phyloP scores from a whole-genome alignment of 1,139 yeast genomes.

The Candida frijolesensis region DNA sequence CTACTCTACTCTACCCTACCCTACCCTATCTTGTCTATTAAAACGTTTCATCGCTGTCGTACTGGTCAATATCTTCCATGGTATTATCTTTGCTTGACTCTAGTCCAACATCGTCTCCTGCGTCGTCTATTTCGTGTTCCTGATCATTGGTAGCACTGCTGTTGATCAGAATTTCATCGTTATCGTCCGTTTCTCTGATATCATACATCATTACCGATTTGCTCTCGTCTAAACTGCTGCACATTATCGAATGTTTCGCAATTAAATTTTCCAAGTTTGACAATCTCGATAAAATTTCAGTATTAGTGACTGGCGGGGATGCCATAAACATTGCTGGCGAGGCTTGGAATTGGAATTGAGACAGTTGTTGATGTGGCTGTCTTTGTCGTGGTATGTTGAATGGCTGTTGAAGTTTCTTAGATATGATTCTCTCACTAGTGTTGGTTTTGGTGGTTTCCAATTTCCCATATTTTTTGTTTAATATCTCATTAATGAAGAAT shows the following conservation, averaged over 20 bases:
- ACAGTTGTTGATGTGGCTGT: constrained; percentile 3
- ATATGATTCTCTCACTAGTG: constrained; percentile 7
- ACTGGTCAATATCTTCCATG: constrained; percentile 13
- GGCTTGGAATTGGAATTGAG: not conserved
- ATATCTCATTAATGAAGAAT: constrained; percentile 33
- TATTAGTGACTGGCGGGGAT: not conserved
- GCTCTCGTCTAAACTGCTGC: constrained; percentile 8
- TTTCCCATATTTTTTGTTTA: constrained; percentile 26
- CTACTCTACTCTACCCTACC: too few species aligned
- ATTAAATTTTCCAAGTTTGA: constrained; percentile 11
- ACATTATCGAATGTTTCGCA: constrained; percentile 5
- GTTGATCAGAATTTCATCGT: constrained; percentile 20
- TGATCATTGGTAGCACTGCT: constrained; percentile 15
- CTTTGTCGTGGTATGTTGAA: constrained; percentile 5
- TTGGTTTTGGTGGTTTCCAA: constrained; percentile 10
- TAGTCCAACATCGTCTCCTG: constrained; percentile 6
- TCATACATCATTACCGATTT: constrained; percentile 19
- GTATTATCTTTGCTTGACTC: constrained; percentile 10
- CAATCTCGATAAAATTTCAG: constrained; percentile 13
- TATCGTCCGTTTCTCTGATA: constrained; percentile 24
- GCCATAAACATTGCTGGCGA: not conserved
- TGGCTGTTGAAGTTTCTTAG: constrained; percentile 7
- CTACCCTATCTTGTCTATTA: constrained; percentile 2
- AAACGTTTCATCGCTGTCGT: constrained; percentile 20
- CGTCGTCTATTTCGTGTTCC: constrained; percentile 2